Evolutionary conservation across 2,329 filamentous ascomycete species (phyloP).

Genomic region (Sporothrix pseudoabietina): DNA sequence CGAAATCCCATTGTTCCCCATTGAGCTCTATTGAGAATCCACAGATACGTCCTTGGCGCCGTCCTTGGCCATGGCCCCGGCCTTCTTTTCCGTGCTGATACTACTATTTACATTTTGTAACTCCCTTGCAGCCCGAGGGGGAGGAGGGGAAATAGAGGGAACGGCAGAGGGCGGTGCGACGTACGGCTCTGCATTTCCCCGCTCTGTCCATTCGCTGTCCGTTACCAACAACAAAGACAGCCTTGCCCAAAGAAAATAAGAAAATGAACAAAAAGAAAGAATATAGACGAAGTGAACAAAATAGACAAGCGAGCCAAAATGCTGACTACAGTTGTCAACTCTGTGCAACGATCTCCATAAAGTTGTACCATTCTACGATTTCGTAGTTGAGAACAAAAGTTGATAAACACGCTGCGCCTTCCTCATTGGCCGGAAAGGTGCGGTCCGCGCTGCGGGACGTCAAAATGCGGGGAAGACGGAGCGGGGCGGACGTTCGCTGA

Average conservation of each 20-base stretch:
- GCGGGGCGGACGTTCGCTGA: neutral
- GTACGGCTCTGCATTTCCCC: neutral
- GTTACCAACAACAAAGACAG: neutral
- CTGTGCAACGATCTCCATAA: neutral
- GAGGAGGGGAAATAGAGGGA: neutral
- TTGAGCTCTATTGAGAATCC: neutral
- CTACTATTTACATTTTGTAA: neutral
- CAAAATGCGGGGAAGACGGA: neutral
- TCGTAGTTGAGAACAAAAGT: neutral
- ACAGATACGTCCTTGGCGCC: neutral
- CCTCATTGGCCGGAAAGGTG: neutral
- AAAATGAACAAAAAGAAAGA: neutral
- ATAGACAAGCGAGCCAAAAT: neutral
- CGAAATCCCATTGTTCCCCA: neutral
- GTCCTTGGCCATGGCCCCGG: neutral
- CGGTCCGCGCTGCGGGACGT: constrained; percentile 1
- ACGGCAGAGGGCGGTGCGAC: neutral
- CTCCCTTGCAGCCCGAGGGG: neutral
- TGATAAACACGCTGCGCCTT: neutral
- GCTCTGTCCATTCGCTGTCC: neutral
- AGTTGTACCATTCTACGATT: neutral
- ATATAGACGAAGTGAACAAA: neutral
- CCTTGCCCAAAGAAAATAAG: neutral
- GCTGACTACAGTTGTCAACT: neutral
- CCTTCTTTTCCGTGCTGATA: neutral